A percentile compares a stretch with the other conserved stretches of the same genome.
Conservation (phyloP, 2,329 filamentous ascomycete genomes). For the Penicillium sp. region DNA sequence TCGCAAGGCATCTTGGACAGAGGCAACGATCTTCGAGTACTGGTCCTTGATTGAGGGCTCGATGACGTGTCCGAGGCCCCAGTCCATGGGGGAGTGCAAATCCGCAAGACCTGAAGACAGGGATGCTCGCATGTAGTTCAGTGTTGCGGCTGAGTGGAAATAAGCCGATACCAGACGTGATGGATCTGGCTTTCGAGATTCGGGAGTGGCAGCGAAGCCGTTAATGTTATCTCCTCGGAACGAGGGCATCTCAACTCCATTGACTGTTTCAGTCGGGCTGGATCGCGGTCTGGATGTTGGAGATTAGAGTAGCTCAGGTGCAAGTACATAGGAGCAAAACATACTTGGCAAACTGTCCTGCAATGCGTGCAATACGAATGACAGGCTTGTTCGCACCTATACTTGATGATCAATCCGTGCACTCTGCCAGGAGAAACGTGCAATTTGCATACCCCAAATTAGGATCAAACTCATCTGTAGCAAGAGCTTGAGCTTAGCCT, state of each 20-base stretch:
- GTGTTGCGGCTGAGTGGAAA: slow-evolving; percentile 90
- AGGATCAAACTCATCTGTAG: slow-evolving; percentile 96
- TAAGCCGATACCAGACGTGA: slow-evolving; percentile 85
- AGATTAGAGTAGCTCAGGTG: background rate
- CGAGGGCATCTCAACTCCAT: slow-evolving; percentile 80
- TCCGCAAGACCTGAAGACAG: slow-evolving; percentile 89
- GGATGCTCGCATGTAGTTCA: slow-evolving; percentile 88
- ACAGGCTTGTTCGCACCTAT: slow-evolving; percentile 71
- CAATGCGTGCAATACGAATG: slow-evolving; percentile 92
- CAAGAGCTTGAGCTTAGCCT: slow-evolving; percentile 94
- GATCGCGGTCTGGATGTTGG: slow-evolving; percentile 66
- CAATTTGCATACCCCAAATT: slow-evolving; percentile 69
- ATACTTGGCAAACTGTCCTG: slow-evolving; percentile 91
- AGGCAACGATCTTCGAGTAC: slow-evolving; percentile 81
- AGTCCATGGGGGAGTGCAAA: slow-evolving; percentile 89
- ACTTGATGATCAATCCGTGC: slow-evolving; percentile 3
- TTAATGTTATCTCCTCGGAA: slow-evolving; percentile 97
- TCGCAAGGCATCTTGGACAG: slow-evolving; percentile 85
- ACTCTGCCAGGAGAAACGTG: background rate
- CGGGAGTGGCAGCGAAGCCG: slow-evolving; percentile 67
- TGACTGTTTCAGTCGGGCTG: slow-evolving; percentile 78
- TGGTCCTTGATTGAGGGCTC: slow-evolving; percentile 81
- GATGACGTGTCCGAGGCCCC: slow-evolving; percentile 88
- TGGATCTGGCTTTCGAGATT: slow-evolving; percentile 80
- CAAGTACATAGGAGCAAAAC: background rate